These are phyloP conservation scores for Pseudopithomyces chartarum DNA, from an alignment of 2,329 filamentous ascomycete species.

Conservation along the genomic window DNA sequence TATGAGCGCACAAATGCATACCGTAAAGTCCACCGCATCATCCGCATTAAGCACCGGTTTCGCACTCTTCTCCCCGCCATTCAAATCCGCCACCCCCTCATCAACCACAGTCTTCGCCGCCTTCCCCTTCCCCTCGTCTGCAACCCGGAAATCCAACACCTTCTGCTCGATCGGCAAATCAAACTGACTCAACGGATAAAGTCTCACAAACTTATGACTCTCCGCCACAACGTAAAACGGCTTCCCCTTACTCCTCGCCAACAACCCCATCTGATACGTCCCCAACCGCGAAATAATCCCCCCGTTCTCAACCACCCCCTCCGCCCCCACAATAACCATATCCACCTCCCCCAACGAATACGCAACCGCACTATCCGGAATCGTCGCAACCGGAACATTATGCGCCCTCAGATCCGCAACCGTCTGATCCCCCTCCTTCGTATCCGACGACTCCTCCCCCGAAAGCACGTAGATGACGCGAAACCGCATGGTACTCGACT, in stretches of 20 bases:
- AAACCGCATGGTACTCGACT: slow-evolving; percentile 71
- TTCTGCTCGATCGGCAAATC: slow-evolving; percentile 81
- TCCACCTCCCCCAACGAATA: slow-evolving; percentile 79
- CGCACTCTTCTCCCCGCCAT: slow-evolving; percentile 15
- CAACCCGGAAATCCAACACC: slow-evolving; percentile 73
- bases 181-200: slow-evolving; percentile 81
- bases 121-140: slow-evolving; percentile 40
- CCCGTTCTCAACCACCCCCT: slow-evolving; percentile 92
- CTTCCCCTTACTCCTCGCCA: slow-evolving; percentile 74
- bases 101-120: slow-evolving; percentile 53
- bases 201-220: slow-evolving; percentile 93
- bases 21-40: slow-evolving; percentile 72
- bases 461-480: slow-evolving; percentile 73
- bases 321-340: slow-evolving; percentile 68
- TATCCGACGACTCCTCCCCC: slow-evolving; percentile 39
- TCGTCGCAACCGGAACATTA: slow-evolving; percentile 82
- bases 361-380: slow-evolving; percentile 75
- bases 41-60: slow-evolving; percentile 34
- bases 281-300: slow-evolving; percentile 90
- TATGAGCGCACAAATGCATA: slow-evolving; percentile 42
- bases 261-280: slow-evolving; percentile 80
- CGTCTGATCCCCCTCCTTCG: slow-evolving; percentile 68
- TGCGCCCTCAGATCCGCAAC: slow-evolving; percentile 72
- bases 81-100: slow-evolving; percentile 38
- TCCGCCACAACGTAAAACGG: slow-evolving; percentile 92